A percentile compares a stretch with the other conserved stretches of the same genome.
phyloP scores from a whole-genome alignment of 1,139 yeast species.

The Pichia sp. region DNA sequence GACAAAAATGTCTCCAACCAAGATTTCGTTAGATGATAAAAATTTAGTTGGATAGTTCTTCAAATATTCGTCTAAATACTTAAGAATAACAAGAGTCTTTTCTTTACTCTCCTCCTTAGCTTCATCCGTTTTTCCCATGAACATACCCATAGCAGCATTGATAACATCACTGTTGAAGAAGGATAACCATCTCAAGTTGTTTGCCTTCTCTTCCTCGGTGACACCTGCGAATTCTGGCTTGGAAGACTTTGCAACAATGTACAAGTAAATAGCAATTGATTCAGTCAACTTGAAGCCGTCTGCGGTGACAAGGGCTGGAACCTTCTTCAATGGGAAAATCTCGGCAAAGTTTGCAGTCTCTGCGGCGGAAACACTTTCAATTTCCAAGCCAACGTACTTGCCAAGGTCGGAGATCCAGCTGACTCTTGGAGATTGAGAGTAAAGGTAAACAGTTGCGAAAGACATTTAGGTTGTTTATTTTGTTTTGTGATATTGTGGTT shows the following conservation, averaged over 20 bases:
- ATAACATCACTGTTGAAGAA: slow-evolving; percentile 23
- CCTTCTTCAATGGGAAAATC: slow-evolving; percentile 27
- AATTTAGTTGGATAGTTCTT: background rate
- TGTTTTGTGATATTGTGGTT: too few relatives aligned
- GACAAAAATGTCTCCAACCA: background rate
- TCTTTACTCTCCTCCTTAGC: too few relatives aligned
- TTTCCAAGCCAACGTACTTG: slow-evolving; percentile 32
- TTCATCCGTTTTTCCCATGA: too few relatives aligned
- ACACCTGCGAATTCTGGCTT: slow-evolving; percentile 7
- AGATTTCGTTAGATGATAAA: background rate
- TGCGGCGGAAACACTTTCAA: slow-evolving; percentile 29
- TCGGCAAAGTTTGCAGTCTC: background rate
- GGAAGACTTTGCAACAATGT: slow-evolving; percentile 18
- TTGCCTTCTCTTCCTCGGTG: slow-evolving; percentile 22
- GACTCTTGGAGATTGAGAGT: too few relatives aligned
- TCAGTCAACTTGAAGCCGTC: slow-evolving; percentile 24
- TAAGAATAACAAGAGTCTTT: too few relatives aligned
- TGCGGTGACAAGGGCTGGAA: slow-evolving; percentile 28
- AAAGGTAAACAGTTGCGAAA: too few relatives aligned
- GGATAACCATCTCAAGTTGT: slow-evolving; percentile 25
- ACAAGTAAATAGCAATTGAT: slow-evolving; percentile 22
- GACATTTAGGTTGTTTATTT: too few relatives aligned
- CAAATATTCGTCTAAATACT: background rate
- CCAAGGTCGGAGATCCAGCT: slow-evolving; percentile 13
- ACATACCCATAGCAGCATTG: too few relatives aligned